Evolutionary conservation across 805 yeast species (phyloP).

Genomic region (Metschnikowia hibisci): DNA sequence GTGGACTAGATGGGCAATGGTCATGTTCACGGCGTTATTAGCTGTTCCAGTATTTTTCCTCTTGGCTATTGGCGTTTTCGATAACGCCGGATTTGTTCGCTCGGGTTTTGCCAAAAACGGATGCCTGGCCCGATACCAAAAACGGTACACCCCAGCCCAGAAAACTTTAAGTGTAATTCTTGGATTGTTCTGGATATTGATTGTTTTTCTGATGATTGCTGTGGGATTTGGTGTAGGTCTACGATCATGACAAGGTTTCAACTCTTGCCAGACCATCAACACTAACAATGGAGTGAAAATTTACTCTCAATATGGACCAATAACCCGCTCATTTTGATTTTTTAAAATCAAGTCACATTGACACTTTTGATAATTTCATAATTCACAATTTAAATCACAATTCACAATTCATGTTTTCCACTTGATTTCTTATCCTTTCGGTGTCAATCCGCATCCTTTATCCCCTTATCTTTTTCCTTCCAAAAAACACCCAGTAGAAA

Average conservation of each 20-base stretch:
- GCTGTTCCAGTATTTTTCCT: constrained; percentile 39
- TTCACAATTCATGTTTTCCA: too few relatives aligned
- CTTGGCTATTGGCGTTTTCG: constrained; percentile 34
- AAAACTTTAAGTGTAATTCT: constrained; percentile 27
- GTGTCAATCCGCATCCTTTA: too few relatives aligned
- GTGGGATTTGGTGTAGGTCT: constrained; percentile 35
- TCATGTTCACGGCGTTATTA: constrained; percentile 32
- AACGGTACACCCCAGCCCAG: constrained; percentile 21
- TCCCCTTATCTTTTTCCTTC: too few relatives aligned
- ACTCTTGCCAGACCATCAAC: background rate
- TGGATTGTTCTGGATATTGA: constrained; percentile 33
- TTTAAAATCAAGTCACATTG: too few relatives aligned
- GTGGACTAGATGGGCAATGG: constrained; percentile 20
- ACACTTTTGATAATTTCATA: too few relatives aligned
- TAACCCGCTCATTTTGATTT: too few relatives aligned
- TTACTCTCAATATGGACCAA: too few relatives aligned
- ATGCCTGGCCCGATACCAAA: constrained; percentile 9
- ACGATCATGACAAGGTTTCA: constrained; percentile 1
- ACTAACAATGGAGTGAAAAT: too few relatives aligned
- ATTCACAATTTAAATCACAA: too few relatives aligned
- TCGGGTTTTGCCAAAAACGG: constrained; percentile 12
- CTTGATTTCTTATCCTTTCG: too few relatives aligned
- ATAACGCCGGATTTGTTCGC: constrained; percentile 19
- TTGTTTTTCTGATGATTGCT: constrained; percentile 37
- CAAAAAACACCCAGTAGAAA: too few relatives aligned